A percentile compares a stretch with the other conserved stretches of the same genome.
phyloP scores from a whole-genome alignment of 148 eudicot species.

The Simmondsia chinensis region DNA sequence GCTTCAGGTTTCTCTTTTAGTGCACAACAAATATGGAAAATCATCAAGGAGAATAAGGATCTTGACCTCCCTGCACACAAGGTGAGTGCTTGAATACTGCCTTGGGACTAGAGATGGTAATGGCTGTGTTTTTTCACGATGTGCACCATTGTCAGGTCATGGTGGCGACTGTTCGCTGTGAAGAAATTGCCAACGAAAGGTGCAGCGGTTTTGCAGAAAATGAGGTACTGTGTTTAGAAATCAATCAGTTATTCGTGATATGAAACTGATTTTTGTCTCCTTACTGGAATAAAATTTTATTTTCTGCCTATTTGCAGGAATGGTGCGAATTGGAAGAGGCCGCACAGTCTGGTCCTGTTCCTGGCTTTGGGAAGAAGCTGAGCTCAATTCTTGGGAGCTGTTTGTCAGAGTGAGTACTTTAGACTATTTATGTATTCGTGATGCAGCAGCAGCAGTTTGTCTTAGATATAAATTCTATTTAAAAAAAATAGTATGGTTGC shows the following conservation, averaged over 20 bases:
- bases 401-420: conserved; percentile 62
- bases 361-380: conserved; percentile 82
- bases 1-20: conserved; percentile 96
- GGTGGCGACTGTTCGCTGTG: conserved; percentile 98
- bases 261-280: too few species aligned
- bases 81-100: conserved; percentile 32
- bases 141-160: conserved; percentile 42
- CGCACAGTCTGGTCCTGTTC: conserved; percentile 47
- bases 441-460: too few species aligned
- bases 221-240: conserved; percentile 30
- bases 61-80: conserved; percentile 97
- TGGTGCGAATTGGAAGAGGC: conserved; percentile 74
- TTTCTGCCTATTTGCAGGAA: conserved; percentile 48
- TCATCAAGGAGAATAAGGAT: conserved; percentile 89
- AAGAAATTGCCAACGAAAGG: conserved; percentile 85
- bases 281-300: too few species aligned
- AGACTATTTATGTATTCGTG: too few species aligned
- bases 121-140: neutral
- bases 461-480: too few species aligned
- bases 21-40: conserved; percentile 92
- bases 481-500: too few species aligned
- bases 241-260: neutral
- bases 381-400: conserved; percentile 56
- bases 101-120: neutral
- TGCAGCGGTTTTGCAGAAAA: conserved; percentile 45